These are phyloP conservation scores for Alternaria novae-zelandiae DNA, from an alignment of 2,329 filamentous ascomycete genomes.

Conservation along the genomic window DNA sequence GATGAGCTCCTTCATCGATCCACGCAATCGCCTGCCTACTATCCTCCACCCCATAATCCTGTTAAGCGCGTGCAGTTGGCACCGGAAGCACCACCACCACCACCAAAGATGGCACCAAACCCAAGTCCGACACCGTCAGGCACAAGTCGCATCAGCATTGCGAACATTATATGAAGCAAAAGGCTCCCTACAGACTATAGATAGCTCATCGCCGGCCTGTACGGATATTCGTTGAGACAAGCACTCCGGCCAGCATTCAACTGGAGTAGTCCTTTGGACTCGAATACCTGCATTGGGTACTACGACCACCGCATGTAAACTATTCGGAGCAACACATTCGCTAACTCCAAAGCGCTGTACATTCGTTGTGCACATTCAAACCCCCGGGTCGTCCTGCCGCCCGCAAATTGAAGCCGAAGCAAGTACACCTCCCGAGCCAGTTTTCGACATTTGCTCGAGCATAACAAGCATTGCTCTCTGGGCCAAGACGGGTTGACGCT, in stretches of 20 bases:
- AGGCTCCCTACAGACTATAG: not conserved
- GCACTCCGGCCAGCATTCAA: not conserved
- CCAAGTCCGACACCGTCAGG: conserved; percentile 43
- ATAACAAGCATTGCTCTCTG: not conserved
- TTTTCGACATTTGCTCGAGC: not conserved
- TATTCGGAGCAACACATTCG: not conserved
- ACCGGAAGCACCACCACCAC: conserved; percentile 27
- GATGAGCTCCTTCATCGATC: conserved; percentile 52
- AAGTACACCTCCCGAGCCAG: not conserved
- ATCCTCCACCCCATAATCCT: conserved; percentile 46
- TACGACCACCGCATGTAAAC: not conserved
- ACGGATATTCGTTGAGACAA: not conserved
- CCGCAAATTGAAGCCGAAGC: not conserved
- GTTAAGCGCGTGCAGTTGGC: conserved; percentile 47
- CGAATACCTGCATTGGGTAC: not conserved
- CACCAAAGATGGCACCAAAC: conserved; percentile 23
- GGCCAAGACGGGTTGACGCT: not conserved
- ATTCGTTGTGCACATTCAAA: not conserved
- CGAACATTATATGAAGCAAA: conserved; percentile 49
- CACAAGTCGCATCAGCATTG: conserved; percentile 54
- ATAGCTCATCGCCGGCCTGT: not conserved
- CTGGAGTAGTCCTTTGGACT: not conserved
- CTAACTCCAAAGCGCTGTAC: not conserved
- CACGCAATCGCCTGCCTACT: conserved; percentile 38
- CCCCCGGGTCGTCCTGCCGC: not conserved